Percentiles rank a stretch among this genome's conserved stretches.
Evolutionary conservation across 2,329 filamentous ascomycete species (phyloP).

Genomic region (Acrocalymma vagum): DNA sequence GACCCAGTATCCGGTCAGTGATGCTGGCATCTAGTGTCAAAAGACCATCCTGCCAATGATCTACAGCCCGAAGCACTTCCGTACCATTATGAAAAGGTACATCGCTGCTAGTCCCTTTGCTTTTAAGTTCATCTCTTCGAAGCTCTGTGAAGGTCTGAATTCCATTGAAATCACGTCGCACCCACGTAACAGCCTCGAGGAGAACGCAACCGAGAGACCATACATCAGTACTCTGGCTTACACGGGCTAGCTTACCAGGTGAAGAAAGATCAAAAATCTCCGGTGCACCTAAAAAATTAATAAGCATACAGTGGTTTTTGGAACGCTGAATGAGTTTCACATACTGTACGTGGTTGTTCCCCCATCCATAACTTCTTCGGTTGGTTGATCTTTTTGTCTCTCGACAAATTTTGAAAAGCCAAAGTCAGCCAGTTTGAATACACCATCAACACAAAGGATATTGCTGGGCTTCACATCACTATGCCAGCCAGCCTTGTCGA

Average conservation of each 20-base stretch:
- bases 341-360: conserved; percentile 47
- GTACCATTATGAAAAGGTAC: too few relatives aligned
- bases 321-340: too few relatives aligned
- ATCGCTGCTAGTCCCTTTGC: too few relatives aligned
- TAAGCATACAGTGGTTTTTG: too few relatives aligned
- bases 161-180: background rate
- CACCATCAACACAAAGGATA: conserved; percentile 43
- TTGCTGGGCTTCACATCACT: conserved; percentile 55
- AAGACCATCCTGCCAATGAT: too few relatives aligned
- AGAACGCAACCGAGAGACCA: conserved; percentile 1
- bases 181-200: background rate
- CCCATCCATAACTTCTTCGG: conserved; percentile 17
- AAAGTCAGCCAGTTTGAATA: conserved; percentile 50
- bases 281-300: too few relatives aligned
- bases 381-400: conserved; percentile 3
- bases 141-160: background rate
- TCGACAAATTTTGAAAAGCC: conserved; percentile 42
- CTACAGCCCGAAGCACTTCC: too few relatives aligned
- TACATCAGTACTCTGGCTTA: background rate
- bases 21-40: too few relatives aligned
- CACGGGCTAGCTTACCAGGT: too few relatives aligned
- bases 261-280: too few relatives aligned
- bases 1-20: too few relatives aligned
- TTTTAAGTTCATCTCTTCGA: too few relatives aligned
- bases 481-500: conserved; percentile 42